Percentiles rank a stretch among this genome's conserved stretches.
Conservation (phyloP, 2,329 filamentous ascomycete species). For the Dendryphion nanum region DNA sequence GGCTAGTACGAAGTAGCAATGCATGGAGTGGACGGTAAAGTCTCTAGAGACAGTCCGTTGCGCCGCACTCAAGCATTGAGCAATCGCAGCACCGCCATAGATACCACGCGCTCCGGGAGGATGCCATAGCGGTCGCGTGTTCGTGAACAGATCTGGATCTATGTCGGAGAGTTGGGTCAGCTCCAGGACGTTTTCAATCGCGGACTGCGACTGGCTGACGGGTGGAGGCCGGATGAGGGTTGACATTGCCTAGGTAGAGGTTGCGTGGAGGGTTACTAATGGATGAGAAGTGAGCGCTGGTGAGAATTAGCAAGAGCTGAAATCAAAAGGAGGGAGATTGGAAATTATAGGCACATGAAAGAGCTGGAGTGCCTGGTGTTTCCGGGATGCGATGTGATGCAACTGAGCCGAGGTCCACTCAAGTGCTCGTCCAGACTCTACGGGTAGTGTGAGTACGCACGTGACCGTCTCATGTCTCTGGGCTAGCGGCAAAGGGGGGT, state of each 20-base stretch:
- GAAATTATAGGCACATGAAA: too few species aligned
- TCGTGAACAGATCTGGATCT: conserved; percentile 88
- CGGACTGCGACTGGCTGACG: conserved; percentile 67
- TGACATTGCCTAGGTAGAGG: conserved; percentile 26
- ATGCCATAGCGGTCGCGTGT: conserved; percentile 87
- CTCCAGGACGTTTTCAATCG: conserved; percentile 87
- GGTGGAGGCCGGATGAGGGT: conserved; percentile 76
- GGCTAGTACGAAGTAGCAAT: conserved; percentile 97
- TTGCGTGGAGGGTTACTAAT: not conserved
- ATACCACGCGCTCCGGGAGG: conserved; percentile 89
- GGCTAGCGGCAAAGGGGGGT: too few species aligned
- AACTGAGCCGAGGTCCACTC: too few species aligned
- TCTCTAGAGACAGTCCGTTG: conserved; percentile 79
- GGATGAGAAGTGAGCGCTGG: not conserved
- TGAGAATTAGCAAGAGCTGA: too few species aligned
- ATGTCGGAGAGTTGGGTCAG: conserved; percentile 76
- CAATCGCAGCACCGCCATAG: conserved; percentile 90
- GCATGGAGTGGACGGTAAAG: conserved; percentile 91
- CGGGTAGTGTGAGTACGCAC: too few species aligned
- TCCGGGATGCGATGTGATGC: too few species aligned
- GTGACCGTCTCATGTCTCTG: too few species aligned
- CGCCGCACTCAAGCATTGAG: conserved; percentile 83
- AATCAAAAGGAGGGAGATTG: too few species aligned
- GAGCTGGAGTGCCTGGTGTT: too few species aligned
- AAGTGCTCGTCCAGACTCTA: too few species aligned